Conservation (phyloP, 2,329 filamentous ascomycete genomes). For the Iodosphaeria phyllophila region DNA sequence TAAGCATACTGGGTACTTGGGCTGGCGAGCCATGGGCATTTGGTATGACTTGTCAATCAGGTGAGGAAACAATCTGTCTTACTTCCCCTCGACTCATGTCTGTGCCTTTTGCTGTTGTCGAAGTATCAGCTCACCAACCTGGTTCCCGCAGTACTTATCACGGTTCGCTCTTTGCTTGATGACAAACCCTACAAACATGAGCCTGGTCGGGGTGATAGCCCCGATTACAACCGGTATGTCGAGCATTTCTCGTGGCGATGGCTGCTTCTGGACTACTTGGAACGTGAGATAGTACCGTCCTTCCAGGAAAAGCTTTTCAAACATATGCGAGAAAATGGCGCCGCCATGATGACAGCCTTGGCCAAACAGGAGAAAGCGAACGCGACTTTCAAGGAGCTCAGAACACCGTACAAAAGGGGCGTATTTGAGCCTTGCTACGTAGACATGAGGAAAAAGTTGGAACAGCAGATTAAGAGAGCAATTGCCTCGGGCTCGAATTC, state of each 20-base stretch:
- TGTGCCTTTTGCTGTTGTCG: not conserved
- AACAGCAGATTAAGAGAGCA: too few species aligned
- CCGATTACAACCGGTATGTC: slow-evolving; percentile 3
- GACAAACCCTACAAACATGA: slow-evolving; percentile 6
- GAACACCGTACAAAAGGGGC: too few species aligned
- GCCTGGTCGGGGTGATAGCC: slow-evolving; percentile 1
- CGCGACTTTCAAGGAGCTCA: too few species aligned
- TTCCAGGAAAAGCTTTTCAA: too few species aligned
- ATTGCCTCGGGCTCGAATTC: too few species aligned
- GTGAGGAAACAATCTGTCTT: slow-evolving; percentile 1
- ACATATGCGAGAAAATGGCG: too few species aligned
- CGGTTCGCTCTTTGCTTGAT: slow-evolving; percentile 5
- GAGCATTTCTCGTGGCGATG: slow-evolving; percentile 3
- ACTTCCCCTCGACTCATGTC: too few species aligned
- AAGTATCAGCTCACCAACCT: not conserved
- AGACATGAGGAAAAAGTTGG: too few species aligned
- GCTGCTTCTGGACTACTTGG: slow-evolving; percentile 3
- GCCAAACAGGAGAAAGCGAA: too few species aligned
- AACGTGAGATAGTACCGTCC: too few species aligned
- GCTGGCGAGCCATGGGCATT: slow-evolving; percentile 4
- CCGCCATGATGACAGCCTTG: too few species aligned
- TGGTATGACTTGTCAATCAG: slow-evolving; percentile 4
- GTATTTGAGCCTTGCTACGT: too few species aligned
- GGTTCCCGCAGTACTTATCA: slow-evolving; percentile 4
- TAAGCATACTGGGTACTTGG: slow-evolving; percentile 6